These are phyloP conservation scores for Erysimum cheiranthoides DNA, from an alignment of 345 rosid genomes.

Conservation along the genomic window DNA sequence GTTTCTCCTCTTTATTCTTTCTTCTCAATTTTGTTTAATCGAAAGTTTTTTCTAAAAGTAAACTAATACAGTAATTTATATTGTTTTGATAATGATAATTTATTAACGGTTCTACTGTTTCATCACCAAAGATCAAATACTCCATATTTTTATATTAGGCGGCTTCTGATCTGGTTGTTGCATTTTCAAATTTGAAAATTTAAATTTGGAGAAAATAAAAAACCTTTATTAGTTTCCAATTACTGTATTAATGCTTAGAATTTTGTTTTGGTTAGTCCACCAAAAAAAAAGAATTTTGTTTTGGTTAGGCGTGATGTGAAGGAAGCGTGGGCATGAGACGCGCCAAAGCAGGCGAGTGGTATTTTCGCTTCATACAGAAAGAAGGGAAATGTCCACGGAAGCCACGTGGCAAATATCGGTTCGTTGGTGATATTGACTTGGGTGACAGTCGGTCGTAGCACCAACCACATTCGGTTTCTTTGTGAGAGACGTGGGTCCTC, in stretches of 20 bases:
- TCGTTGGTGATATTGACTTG: slow-evolving; percentile 3
- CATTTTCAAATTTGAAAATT: slow-evolving; percentile 2
- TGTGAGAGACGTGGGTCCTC: slow-evolving; percentile 51
- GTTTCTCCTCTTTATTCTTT: slow-evolving; percentile 42
- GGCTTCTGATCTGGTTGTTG: neutral
- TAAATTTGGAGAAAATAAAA: neutral
- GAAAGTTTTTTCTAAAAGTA: slow-evolving; percentile 14
- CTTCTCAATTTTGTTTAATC: slow-evolving; percentile 22
- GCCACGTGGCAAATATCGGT: neutral
- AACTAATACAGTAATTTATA: neutral
- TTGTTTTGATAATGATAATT: slow-evolving; percentile 16
- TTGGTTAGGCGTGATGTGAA: slow-evolving; percentile 2
- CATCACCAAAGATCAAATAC: slow-evolving; percentile 5
- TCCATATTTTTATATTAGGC: neutral
- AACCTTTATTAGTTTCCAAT: neutral
- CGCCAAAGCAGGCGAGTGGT: slow-evolving; percentile 28
- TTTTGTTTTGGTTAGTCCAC: neutral
- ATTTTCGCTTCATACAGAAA: neutral
- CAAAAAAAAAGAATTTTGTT: too few species aligned
- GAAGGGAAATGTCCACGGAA: too few species aligned
- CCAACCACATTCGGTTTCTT: slow-evolving; percentile 24
- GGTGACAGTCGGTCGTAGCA: slow-evolving; percentile 42
- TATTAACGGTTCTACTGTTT: neutral
- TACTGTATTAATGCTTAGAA: too few species aligned
- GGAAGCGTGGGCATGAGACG: neutral